A percentile compares a stretch with the other conserved stretches of the same genome.
Evolutionary conservation across 2,329 filamentous ascomycete species (phyloP).

Genomic region (Phaeosphaeriaceae sp.): DNA sequence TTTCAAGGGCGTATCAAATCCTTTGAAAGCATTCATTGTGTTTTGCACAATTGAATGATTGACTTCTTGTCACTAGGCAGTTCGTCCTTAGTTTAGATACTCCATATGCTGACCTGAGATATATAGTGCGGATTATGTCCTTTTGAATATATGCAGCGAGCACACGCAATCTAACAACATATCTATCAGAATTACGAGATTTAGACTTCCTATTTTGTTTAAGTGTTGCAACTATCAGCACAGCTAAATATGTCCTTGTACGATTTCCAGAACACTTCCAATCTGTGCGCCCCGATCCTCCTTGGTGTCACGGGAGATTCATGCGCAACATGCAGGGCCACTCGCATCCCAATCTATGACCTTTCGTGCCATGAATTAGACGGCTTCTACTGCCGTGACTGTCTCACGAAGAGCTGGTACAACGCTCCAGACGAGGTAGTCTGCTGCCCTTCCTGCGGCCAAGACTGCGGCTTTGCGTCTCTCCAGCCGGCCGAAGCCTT

Average conservation of each 20-base stretch:
- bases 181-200: too few species aligned
- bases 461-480: slow-evolving; percentile 6
- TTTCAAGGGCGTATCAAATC: too few species aligned
- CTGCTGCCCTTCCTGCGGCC: slow-evolving; percentile 12
- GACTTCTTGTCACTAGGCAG: too few species aligned
- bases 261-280: not conserved
- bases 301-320: slow-evolving; percentile 9
- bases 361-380: slow-evolving; percentile 12
- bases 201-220: too few species aligned
- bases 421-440: slow-evolving; percentile 5
- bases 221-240: not conserved
- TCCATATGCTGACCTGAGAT: too few species aligned
- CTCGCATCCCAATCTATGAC: slow-evolving; percentile 4
- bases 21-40: too few species aligned
- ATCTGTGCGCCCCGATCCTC: not conserved
- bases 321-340: slow-evolving; percentile 10
- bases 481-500: slow-evolving; percentile 1
- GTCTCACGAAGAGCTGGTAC: slow-evolving; percentile 10
- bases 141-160: too few species aligned
- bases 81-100: too few species aligned
- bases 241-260: not conserved
- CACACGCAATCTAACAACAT: too few species aligned
- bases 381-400: slow-evolving; percentile 16
- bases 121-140: too few species aligned
- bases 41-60: too few species aligned